Base-by-base conservation (phyloP, 2,329 filamentous ascomycete genomes). In the Ceratocystis alfenasii region DNA sequence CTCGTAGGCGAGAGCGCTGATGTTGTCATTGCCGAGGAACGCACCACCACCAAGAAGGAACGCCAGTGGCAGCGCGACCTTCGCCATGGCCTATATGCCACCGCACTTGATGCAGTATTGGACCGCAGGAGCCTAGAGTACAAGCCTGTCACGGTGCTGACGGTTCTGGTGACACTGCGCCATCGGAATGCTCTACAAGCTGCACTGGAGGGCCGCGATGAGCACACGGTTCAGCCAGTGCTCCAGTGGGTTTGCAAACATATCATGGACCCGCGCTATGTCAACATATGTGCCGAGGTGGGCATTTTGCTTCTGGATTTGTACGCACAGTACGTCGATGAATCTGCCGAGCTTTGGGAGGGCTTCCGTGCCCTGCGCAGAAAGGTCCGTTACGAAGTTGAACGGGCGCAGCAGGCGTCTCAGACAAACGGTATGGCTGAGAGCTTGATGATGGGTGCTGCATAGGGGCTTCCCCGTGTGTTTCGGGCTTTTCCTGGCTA, bases 341-440 rank as follows among this genome's bases (percentile, higher is more conserved):
- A 86, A 62, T 91, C 87, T 45, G 80, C 83, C 5, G 85, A 89
- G 73, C 82, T 97, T 66, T 86, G 89, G 68, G 80, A 80, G 62
- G 80, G 86, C 62, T 85, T 97, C 71, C 81, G 83, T 70, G 80
- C 79, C 62, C 78, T 96, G 69, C 85, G 88, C 73, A 78, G 81
- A 59, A 80, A 86, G 48, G 93, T 97, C 22, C 82, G 84, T 69
- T 78, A 83, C 50, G 89, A 94, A 74, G 87, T 92, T 10, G 90
- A 95, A 75, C 85, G 87, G 72, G 89, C 90, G 25, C 89, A 96
- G 76, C 81, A 88, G 72, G 92, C 93, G 1, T 87, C 84, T 70
- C 85, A 88, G 76, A 92, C 90, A 10, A 83, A 83, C 70, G 94
- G 93, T 1, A 96, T 97, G 92, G 76, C 97, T 69, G 89, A 93